Evolutionary conservation across 257 asterid species (phyloP).

Genomic region (Solanum gracilifrons): DNA sequence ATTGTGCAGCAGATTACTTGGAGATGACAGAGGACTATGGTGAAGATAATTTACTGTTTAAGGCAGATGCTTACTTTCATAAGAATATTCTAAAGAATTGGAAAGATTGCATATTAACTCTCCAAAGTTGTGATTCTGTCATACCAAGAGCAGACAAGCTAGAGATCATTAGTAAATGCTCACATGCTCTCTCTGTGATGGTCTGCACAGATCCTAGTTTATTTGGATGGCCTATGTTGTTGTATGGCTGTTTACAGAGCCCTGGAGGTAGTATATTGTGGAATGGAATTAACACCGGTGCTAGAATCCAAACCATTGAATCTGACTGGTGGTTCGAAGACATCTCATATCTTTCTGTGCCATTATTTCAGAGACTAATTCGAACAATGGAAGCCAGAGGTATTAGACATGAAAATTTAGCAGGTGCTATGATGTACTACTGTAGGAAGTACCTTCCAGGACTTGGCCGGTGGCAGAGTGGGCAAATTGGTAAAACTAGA

Average conservation of each 20-base stretch:
- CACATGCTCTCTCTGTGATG: slow-evolving; percentile 67
- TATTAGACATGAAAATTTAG: slow-evolving; percentile 50
- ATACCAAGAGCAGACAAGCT: slow-evolving; percentile 66
- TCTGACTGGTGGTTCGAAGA: slow-evolving; percentile 99
- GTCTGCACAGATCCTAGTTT: slow-evolving; percentile 81
- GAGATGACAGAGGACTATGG: slow-evolving; percentile 73
- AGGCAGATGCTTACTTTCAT: slow-evolving; percentile 59
- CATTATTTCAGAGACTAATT: slow-evolving; percentile 66
- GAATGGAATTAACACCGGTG: slow-evolving; percentile 96
- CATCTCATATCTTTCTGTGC: slow-evolving; percentile 57
- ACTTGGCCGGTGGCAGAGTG: slow-evolving; percentile 80
- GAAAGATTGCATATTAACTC: slow-evolving; percentile 87
- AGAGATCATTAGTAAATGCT: slow-evolving; percentile 53
- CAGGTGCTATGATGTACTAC: slow-evolving; percentile 71
- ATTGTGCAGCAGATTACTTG: slow-evolving; percentile 84
- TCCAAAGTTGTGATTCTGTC: slow-evolving; percentile 73
- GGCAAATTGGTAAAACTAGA: slow-evolving; percentile 41
- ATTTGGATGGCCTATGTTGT: slow-evolving; percentile 98
- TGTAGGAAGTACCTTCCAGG: slow-evolving; percentile 85
- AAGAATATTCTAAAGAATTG: slow-evolving; percentile 49
- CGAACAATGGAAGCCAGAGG: slow-evolving; percentile 65
- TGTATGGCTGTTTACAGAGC: slow-evolving; percentile 93
- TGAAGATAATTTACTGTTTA: slow-evolving; percentile 70
- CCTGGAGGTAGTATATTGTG: slow-evolving; percentile 97
- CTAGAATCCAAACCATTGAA: slow-evolving; percentile 61